phyloP scores from a whole-genome alignment of 2,329 filamentous ascomycete species.

The Talaromyces sp. region DNA sequence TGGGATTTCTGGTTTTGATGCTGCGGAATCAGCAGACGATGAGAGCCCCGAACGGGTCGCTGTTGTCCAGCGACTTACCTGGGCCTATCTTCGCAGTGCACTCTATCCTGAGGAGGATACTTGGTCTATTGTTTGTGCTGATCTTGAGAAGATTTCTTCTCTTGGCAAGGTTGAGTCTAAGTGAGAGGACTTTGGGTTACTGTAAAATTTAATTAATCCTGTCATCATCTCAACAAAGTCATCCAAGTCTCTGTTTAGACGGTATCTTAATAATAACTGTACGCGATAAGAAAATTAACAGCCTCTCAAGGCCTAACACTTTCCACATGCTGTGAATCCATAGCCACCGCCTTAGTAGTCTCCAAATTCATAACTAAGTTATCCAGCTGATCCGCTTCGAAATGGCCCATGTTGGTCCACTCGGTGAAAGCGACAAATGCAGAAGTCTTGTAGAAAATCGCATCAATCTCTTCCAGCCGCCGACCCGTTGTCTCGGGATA shows the following conservation, averaged over 20 bases:
- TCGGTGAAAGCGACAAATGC: constrained; percentile 9
- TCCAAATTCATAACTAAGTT: constrained; percentile 3
- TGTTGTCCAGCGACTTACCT: constrained; percentile 33
- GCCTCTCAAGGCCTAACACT: background rate
- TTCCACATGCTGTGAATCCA: background rate
- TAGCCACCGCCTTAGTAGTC: background rate
- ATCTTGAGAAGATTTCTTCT: background rate
- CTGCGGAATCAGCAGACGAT: background rate
- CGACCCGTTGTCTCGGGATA: constrained; percentile 20
- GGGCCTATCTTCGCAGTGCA: constrained; percentile 35
- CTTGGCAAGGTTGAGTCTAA: background rate
- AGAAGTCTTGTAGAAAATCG: constrained; percentile 16
- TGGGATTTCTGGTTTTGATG: constrained; percentile 25
- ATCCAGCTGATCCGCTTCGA: constrained; percentile 13
- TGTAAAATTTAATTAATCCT: background rate
- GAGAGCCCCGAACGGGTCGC: constrained; percentile 8
- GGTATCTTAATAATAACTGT: background rate
- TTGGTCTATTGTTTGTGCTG: constrained; percentile 8
- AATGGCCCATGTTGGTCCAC: constrained; percentile 10
- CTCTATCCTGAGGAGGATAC: constrained; percentile 28
- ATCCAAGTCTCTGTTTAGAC: background rate
- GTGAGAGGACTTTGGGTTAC: background rate
- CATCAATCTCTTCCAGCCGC: constrained; percentile 20
- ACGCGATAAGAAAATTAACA: background rate
- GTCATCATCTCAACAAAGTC: background rate